Base-by-base conservation (phyloP, 345 rosid genomes). In the Heritiera fomes region DNA sequence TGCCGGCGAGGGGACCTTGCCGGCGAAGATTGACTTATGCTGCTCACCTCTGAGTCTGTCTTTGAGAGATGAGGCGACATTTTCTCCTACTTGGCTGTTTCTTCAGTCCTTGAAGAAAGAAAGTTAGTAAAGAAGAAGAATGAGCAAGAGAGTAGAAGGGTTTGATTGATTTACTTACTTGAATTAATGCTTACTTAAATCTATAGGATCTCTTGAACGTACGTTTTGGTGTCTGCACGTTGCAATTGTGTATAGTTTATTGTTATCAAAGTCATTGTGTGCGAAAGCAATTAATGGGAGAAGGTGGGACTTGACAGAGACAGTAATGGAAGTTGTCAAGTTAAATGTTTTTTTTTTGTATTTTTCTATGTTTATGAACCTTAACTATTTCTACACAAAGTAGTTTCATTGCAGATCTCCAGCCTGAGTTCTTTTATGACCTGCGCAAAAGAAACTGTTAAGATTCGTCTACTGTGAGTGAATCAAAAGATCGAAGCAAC, bases 31-130 rank as follows among this genome's bases (percentile, higher is more conserved):
- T 83, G 93, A 4, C 88, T 82, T 20, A 83, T 74, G 86, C 94
- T 90, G 86, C 92, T 89, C 58, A 83, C 92, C 73, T 88, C 94
- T 0, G 93, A 90, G 82, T 91, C 90, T 1, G 91, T 90, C 75
- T 90, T 92, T 0, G 87, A 82, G 68, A 88, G 85, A 6, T 84
- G 87, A 63, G 84, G 67, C 15, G 91, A 84, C 89, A 85, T 85
- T 72, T 52, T 18, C 17, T 1, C 17, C 28, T 18, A 3, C 17
- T 10, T 4, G 9, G 74, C 79, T 64, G 30, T n/a, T 14, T 65
- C 13, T 68, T 82, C 2, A 45, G 75, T 13, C 2, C 38, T 34
- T 18, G 23, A 69, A 20, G 41, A 20, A 6, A 20, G 10, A 8
- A 40, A 40, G 13, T 10, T 7, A 18, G 32, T 32, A 73, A 40